Base-by-base conservation (phyloP, 83 land plant genomes). In the Diphasiastrum complanatum region DNA sequence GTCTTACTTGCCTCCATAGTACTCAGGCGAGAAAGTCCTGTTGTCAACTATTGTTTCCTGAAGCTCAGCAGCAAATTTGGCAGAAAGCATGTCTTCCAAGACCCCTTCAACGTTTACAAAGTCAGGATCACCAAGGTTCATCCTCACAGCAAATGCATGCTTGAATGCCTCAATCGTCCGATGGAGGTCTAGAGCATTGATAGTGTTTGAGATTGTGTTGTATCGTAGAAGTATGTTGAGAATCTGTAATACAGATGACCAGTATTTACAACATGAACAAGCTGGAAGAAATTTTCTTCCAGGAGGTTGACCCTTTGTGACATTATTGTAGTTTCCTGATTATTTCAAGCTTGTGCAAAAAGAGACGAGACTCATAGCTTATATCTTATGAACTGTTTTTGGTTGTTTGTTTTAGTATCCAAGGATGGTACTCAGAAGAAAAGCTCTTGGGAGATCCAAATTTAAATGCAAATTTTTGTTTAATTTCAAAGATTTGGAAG, bases 111-210 rank as follows among this genome's bases (percentile, higher is more conserved):
- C 64, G 34, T 88, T 51, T 0, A 81, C 88, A 53, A 85, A 93
- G n/a, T 69, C 65, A 20, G 98, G 96, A 60, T 88, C 98, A 0
- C 81, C 91, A 52, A 93, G 79, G 59, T 81, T 79, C 96, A 88
- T 93, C 11, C 96, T 58, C 5, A 79, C 49, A 1, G 98, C 88
- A 69, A 78, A 88, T 78, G 87, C 84, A 72, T 93, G 98, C 61
- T 93, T 93, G 49, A 93, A 16, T 5, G 98, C 85, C 69, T 93
- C 96, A n/a, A 88, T 72, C 3, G 82, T 48, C 1, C 86, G 85
- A 61, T 93, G 98, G 25, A 84, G 66, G 38, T 89, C 92, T 31
- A 81, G 47, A 45, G 70, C 92, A 35, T 58, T 46, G 23, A 61
- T 66, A 57, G 84, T 79, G 52, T 82, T 63, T 5, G 63, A 1